These are phyloP conservation scores for Teunomyces panamensis DNA, from an alignment of 805 yeast genomes.

Conservation along the genomic window DNA sequence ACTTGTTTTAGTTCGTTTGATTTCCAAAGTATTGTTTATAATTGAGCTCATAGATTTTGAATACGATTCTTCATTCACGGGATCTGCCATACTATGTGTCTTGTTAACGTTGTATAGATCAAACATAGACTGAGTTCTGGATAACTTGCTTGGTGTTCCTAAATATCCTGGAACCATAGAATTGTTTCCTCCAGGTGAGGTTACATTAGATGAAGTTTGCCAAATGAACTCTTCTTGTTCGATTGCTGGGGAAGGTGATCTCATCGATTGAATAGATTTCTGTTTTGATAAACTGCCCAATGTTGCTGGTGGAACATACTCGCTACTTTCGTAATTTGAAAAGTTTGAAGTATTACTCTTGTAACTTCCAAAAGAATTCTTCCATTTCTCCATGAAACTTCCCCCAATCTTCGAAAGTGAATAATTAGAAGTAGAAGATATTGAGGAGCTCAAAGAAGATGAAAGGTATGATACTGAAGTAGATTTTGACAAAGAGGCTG, in stretches of 20 bases:
- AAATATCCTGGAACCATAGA: background rate
- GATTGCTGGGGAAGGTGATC: conserved; percentile 36
- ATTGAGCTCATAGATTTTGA: background rate
- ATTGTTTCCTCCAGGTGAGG: conserved; percentile 1
- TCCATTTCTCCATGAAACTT: conserved; percentile 46
- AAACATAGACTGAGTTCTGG: conserved; percentile 37
- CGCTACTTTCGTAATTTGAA: conserved; percentile 8
- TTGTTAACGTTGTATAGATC: conserved; percentile 17
- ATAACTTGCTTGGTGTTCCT: conserved; percentile 17
- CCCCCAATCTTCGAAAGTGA: conserved; percentile 41
- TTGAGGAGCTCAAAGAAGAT: conserved; percentile 38
- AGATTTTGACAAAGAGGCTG: conserved; percentile 34
- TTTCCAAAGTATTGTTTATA: conserved; percentile 4
- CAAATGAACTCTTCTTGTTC: conserved; percentile 31
- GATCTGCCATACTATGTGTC: background rate
- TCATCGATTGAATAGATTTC: conserved; percentile 27
- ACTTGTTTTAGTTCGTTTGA: conserved; percentile 17
- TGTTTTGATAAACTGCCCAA: conserved; percentile 18
- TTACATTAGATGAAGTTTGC: conserved; percentile 7
- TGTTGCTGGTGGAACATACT: conserved; percentile 11
- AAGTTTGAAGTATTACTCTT: conserved; percentile 2
- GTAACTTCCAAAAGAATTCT: conserved; percentile 26
- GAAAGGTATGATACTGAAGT: conserved; percentile 40
- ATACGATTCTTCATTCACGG: background rate
- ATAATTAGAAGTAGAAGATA: conserved; percentile 36